These are phyloP conservation scores for Entomortierella beljakovae DNA, from an alignment of 192 early-diverging fungal species.

Conservation along the genomic window DNA sequence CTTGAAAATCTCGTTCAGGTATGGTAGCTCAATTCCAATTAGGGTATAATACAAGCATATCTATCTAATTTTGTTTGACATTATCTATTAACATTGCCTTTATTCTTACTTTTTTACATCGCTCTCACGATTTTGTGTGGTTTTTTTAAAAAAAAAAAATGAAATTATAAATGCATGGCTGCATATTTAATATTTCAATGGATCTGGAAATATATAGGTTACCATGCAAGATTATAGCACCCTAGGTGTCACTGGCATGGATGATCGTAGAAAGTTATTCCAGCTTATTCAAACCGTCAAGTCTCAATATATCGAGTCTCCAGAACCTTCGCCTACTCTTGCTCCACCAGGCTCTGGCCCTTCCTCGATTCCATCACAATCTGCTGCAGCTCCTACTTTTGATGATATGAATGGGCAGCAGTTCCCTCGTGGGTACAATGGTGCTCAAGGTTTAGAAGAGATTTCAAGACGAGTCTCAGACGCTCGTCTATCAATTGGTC, in stretches of 20 bases:
- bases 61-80: too few relatives aligned
- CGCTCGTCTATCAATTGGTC: constrained; percentile 45
- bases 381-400: background rate
- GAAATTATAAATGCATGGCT: background rate
- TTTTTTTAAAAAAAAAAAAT: too few relatives aligned
- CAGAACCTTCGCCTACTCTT: constrained; percentile 33
- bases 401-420: background rate
- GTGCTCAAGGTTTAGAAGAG: constrained; percentile 15
- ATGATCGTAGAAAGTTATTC: constrained; percentile 68
- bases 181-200: constrained; percentile 5
- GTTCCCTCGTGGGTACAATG: constrained; percentile 38
- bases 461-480: constrained; percentile 37
- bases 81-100: too few relatives aligned
- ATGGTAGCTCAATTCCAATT: constrained; percentile 2
- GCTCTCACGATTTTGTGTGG: too few relatives aligned
- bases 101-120: background rate
- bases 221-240: constrained; percentile 82
- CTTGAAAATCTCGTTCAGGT: constrained; percentile 74
- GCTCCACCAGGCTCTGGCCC: background rate
- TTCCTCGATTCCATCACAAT: constrained; percentile 4
- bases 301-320: constrained; percentile 34
- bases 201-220: constrained; percentile 62
- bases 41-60: too few relatives aligned
- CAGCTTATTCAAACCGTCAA: constrained; percentile 58
- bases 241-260: constrained; percentile 68